These are phyloP conservation scores for Naganishia cerealis DNA, from an alignment of 1,284 basidiomycete genomes.

Conservation along the genomic window DNA sequence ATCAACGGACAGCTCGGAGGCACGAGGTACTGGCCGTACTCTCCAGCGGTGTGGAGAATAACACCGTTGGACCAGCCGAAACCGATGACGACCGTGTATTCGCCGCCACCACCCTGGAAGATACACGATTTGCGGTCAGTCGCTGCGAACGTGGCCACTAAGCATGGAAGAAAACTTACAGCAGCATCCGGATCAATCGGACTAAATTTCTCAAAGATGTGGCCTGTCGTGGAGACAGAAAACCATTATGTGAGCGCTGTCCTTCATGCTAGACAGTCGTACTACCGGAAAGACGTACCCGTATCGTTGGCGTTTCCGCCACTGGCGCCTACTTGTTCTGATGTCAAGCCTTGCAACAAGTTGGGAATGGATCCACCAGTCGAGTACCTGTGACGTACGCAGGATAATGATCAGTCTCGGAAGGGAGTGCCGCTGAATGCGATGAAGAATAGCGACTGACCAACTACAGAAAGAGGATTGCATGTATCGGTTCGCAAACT, in stretches of 20 bases:
- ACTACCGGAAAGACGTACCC: constrained; percentile 81
- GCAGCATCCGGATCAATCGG: constrained; percentile 23
- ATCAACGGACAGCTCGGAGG: constrained; percentile 66
- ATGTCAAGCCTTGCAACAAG: constrained; percentile 67
- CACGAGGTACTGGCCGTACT: constrained; percentile 67
- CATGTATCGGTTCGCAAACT: constrained; percentile 65
- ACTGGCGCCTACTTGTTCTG: constrained; percentile 71
- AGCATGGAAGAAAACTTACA: background rate
- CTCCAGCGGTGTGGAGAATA: constrained; percentile 57
- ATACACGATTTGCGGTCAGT: background rate
- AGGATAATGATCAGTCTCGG: background rate
- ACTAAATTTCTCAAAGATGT: constrained; percentile 82
- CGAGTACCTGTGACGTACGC: constrained; percentile 40
- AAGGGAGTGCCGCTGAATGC: background rate
- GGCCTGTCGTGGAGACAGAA: constrained; percentile 36
- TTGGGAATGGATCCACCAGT: constrained; percentile 77
- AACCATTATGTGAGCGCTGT: background rate
- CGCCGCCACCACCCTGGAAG: constrained; percentile 34
- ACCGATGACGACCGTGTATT: constrained; percentile 36
- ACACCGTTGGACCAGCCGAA: constrained; percentile 87
- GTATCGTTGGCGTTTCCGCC: constrained; percentile 51
- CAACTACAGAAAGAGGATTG: constrained; percentile 82
- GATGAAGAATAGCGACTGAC: constrained; percentile 55
- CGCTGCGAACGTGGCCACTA: background rate
- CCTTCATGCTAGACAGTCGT: background rate